phyloP scores from a whole-genome alignment of 192 early-diverging fungal species.

The Coemansia erecta region DNA sequence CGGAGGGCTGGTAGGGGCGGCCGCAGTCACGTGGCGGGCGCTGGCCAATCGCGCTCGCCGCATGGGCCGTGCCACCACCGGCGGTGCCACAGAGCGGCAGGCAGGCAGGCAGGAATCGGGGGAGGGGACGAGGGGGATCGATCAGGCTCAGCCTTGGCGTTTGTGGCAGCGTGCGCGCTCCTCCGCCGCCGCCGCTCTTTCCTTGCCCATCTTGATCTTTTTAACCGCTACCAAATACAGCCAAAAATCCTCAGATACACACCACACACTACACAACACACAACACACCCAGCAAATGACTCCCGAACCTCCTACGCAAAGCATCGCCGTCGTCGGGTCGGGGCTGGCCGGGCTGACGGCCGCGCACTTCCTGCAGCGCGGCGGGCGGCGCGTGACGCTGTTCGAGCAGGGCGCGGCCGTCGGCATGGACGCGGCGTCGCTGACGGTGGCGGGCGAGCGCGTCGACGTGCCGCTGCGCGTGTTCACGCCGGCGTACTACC shows the following conservation, averaged over 20 bases:
- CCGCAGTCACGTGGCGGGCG: too few species aligned
- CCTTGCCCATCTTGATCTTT: too few species aligned
- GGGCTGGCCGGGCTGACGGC: constrained; percentile 49
- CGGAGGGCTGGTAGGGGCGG: constrained; percentile 18
- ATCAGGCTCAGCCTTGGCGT: too few species aligned
- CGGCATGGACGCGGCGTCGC: constrained; percentile 48
- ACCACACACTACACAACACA: too few species aligned
- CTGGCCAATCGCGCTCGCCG: too few species aligned
- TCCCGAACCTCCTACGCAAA: not conserved
- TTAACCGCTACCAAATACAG: too few species aligned
- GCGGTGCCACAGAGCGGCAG: not conserved
- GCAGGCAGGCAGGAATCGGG: too few species aligned
- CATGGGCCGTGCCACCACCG: not conserved
- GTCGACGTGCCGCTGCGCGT: constrained; percentile 54
- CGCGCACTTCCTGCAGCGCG: constrained; percentile 34
- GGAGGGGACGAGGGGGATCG: too few species aligned
- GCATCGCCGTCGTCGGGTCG: constrained; percentile 42
- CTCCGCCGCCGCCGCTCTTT: too few species aligned
- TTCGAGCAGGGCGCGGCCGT: constrained; percentile 29
- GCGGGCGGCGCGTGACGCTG: constrained; percentile 35
- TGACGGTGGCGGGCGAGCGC: constrained; percentile 38
- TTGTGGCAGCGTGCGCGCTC: too few species aligned
- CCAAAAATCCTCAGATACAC: too few species aligned
- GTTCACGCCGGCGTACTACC: constrained; percentile 50
- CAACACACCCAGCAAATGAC: not conserved